Evolutionary conservation across 371 early-diverging fungal genomes (phyloP).

Genomic region (Mortierella sp.): DNA sequence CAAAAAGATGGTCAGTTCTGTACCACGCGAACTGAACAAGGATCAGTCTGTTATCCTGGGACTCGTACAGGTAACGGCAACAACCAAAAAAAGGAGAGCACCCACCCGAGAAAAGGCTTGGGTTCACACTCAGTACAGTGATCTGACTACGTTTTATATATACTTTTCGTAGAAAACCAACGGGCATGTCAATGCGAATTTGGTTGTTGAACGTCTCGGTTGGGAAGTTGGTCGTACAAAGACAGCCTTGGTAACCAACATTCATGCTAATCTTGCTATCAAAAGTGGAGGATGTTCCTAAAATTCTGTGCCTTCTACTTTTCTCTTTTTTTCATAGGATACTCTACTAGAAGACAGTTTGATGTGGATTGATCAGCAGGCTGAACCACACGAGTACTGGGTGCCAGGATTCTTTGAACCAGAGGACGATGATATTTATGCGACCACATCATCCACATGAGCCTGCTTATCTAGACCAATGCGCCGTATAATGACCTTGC

Average conservation of each 20-base stretch:
- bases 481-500: no score
- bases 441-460: slow-evolving; percentile 10
- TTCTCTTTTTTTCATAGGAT: slow-evolving; percentile 56
- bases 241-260: slow-evolving; percentile 64
- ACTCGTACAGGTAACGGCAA: slow-evolving; percentile 80
- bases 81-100: no score
- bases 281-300: no score
- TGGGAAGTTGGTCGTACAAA: slow-evolving; percentile 69
- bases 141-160: no score
- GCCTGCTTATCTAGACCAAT: no score
- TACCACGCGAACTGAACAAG: slow-evolving; percentile 89
- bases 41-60: slow-evolving; percentile 80
- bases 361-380: slow-evolving; percentile 86
- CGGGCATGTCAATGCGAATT: slow-evolving; percentile 69
- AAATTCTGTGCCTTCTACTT: background rate
- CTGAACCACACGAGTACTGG: slow-evolving; percentile 75
- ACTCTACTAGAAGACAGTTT: slow-evolving; percentile 82
- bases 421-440: slow-evolving; percentile 55
- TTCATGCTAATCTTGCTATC: no score
- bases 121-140: no score
- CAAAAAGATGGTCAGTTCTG: slow-evolving; percentile 86
- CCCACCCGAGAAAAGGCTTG: no score
- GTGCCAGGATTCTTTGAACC: slow-evolving; percentile 80
- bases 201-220: slow-evolving; percentile 56
- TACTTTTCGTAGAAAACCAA: slow-evolving; percentile 58